Conservation (phyloP, 1,284 basidiomycete genomes). For the Pseudozyma hubeiensis region DNA sequence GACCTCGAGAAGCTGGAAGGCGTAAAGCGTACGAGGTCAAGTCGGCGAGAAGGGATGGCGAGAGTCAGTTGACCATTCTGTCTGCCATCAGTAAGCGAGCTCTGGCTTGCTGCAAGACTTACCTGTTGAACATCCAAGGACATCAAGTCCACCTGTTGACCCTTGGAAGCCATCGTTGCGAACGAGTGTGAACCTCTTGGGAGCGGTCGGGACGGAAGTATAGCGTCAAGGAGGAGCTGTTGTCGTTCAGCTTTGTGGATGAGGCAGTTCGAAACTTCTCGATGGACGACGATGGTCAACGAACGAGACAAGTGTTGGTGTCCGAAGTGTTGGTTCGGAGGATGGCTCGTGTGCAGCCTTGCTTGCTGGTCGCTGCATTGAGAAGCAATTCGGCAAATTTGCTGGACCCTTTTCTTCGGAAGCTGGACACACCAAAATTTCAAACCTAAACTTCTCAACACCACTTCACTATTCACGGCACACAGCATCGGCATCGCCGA, state of each 20-base stretch:
- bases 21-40: background rate
- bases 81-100: background rate
- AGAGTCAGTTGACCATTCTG: background rate
- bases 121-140: conserved; percentile 57
- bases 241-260: too few species aligned
- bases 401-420: too few species aligned
- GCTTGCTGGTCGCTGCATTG: too few species aligned
- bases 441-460: background rate
- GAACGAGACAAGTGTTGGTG: too few species aligned
- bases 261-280: too few species aligned
- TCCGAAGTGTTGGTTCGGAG: background rate
- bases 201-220: too few species aligned
- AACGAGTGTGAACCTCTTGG: background rate
- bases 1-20: conserved; percentile 60
- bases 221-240: background rate
- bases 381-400: too few species aligned
- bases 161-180: conserved; percentile 42
- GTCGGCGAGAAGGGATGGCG: background rate
- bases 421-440: too few species aligned
- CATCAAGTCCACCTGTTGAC: conserved; percentile 57
- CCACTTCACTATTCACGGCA: background rate
- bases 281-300: too few species aligned
- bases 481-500: too few species aligned
- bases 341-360: background rate
- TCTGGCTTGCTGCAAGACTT: conserved; percentile 4